phyloP scores from a whole-genome alignment of 2,329 filamentous ascomycete species.

The Colletotrichum simmondsii region DNA sequence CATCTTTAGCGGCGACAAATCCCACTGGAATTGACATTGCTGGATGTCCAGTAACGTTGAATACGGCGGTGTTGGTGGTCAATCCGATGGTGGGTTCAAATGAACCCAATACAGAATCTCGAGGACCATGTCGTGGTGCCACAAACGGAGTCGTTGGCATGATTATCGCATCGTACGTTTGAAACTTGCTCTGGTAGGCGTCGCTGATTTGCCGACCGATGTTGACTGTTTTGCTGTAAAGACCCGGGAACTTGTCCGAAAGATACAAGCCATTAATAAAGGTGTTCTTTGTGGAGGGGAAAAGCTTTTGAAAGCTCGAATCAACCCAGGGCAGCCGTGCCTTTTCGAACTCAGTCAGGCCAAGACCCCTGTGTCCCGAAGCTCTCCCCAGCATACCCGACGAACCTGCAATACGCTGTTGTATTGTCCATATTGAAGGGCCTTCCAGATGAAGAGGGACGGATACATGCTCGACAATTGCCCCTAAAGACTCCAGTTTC shows the following conservation, averaged over 20 bases:
- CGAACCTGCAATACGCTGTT: conserved; percentile 56
- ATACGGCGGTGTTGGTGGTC: conserved; percentile 66
- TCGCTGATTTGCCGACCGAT: conserved; percentile 57
- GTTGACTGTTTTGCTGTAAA: conserved; percentile 62
- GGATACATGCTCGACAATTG: conserved; percentile 60
- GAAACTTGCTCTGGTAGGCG: conserved; percentile 54
- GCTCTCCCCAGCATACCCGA: conserved; percentile 54
- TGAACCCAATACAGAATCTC: conserved; percentile 53
- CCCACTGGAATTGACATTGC: conserved; percentile 64
- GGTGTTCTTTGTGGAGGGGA: conserved; percentile 65
- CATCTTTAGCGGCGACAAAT: conserved; percentile 52
- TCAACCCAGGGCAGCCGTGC: conserved; percentile 57
- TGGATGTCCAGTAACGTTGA: conserved; percentile 68
- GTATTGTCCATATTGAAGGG: conserved; percentile 61
- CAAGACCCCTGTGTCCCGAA: conserved; percentile 58
- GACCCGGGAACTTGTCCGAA: conserved; percentile 52
- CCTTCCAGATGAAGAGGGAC: conserved; percentile 60
- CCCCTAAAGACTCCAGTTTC: conserved; percentile 57
- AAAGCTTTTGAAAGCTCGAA: conserved; percentile 61
- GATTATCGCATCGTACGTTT: conserved; percentile 55
- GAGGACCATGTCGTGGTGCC: conserved; percentile 53
- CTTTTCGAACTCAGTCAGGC: conserved; percentile 61
- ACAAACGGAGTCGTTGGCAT: conserved; percentile 62
- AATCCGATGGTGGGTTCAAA: conserved; percentile 64
- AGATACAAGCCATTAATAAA: conserved; percentile 63